Conservation (phyloP, 805 yeast genomes). For the Nakazawaea holstii region DNA sequence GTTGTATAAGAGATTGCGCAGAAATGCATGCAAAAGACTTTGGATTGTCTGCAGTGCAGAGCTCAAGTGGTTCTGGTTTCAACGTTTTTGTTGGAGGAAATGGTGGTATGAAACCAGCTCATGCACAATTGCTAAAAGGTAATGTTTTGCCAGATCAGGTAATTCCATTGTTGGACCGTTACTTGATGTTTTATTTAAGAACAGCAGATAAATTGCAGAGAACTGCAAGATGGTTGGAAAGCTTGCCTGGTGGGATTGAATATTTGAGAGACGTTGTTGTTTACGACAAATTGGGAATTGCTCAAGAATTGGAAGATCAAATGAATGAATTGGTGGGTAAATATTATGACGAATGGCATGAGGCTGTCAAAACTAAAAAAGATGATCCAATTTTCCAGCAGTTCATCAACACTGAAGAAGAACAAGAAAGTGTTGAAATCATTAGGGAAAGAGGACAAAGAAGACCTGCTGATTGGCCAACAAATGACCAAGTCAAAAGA, state of each 20-base stretch:
- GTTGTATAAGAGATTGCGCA: constrained; percentile 33
- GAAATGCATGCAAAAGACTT: constrained; percentile 33
- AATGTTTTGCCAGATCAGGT: constrained; percentile 31
- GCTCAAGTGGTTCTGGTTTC: constrained; percentile 20
- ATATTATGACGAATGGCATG: constrained; percentile 32
- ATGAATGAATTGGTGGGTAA: constrained; percentile 27
- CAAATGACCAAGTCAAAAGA: constrained; percentile 16
- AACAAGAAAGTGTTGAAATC: constrained; percentile 26
- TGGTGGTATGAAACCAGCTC: constrained; percentile 36
- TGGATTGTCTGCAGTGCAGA: constrained; percentile 31
- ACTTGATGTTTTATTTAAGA: constrained; percentile 31
- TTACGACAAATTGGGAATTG: constrained; percentile 29
- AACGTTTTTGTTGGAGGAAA: constrained; percentile 33
- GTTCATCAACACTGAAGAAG: constrained; percentile 25
- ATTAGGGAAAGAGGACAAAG: constrained; percentile 31
- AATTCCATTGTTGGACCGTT: constrained; percentile 29
- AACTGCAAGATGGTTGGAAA: constrained; percentile 34
- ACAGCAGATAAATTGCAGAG: constrained; percentile 32
- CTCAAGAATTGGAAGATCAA: constrained; percentile 27
- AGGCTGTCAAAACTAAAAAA: constrained; percentile 18
- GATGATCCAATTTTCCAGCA: constrained; percentile 25
- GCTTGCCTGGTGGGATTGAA: constrained; percentile 29
- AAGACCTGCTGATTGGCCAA: constrained; percentile 31
- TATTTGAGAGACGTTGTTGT: constrained; percentile 28
- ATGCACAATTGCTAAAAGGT: constrained; percentile 27